Evolutionary conservation across 305 asterid genomes (phyloP), one percentile per base, ranked within the genome.

Genomic region (Fraxinus ornus): DNA sequence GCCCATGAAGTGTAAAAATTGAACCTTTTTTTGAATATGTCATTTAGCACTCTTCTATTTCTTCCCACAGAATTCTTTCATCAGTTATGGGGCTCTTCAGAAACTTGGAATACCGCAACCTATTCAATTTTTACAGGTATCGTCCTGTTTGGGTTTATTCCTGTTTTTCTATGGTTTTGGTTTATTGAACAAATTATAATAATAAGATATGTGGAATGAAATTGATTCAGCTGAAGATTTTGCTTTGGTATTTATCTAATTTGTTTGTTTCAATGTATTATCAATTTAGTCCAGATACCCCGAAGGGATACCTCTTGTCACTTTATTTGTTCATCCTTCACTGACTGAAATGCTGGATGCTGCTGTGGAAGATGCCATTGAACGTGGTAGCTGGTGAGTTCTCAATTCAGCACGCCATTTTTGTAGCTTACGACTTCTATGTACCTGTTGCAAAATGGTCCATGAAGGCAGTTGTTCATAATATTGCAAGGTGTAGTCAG

Each of bases 41-140:
- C 24, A 36, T 76, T 28, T 26, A 44, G 52, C 62, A 60, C 60
- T 75, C 39, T 76, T 86, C 66, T 76, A 49, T 33, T 83, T 74
- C 62, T 76, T 82, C 75, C 76, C 86, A 88, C 92, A 96, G 98
- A 93, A 93, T 83, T 93, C 97, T 49, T 93, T 88, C 86, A 89
- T 94, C 82, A 92, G 94, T 89, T 96, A 93, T 83, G 97, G 89
- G 81, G 88, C 89, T 82, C 93, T 96, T 62, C 91, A 89, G 81
- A 96, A 92, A 86, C 99, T 96, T 83, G 99, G 99, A 84, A 96
- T 94, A 85, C 93, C 92, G 49, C 98, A 96, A 81, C 97, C 98
- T 78, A 75, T 88, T 84, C 98, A 94, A 83, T 93, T 86, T 90
- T 87, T 94, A 84, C 98, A 96, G 99, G 99, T 96, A 91, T 80